These are phyloP conservation scores for Drechslera avenae DNA, from an alignment of 2,329 filamentous ascomycete genomes.

Conservation along the genomic window DNA sequence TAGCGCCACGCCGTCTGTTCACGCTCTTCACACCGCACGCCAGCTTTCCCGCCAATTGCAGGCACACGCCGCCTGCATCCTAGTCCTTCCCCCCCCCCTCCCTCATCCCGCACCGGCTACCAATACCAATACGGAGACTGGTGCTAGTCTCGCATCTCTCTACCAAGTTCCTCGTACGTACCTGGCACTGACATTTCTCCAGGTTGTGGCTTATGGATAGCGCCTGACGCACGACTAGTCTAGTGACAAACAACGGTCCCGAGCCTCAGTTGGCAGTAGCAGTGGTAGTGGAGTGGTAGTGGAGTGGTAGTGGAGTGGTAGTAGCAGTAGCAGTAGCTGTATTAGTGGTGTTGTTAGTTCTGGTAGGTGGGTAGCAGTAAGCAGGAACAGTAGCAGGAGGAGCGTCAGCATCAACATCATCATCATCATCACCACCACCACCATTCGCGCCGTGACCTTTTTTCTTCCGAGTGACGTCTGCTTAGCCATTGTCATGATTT, in stretches of 20 bases:
- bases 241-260: slow-evolving; percentile 18
- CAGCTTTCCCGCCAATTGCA: slow-evolving; percentile 16
- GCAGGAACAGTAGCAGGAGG: too few species aligned
- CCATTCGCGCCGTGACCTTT: too few species aligned
- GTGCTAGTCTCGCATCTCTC: too few species aligned
- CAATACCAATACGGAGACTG: slow-evolving; percentile 14
- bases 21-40: slow-evolving; percentile 12
- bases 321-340: too few species aligned
- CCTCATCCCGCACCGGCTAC: slow-evolving; percentile 13
- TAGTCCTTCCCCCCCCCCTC: too few species aligned
- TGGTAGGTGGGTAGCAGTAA: too few species aligned
- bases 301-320: too few species aligned
- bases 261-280: slow-evolving; percentile 4
- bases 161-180: too few species aligned
- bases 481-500: slow-evolving; percentile 26
- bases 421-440: too few species aligned
- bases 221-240: slow-evolving; percentile 27
- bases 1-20: slow-evolving; percentile 4
- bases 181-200: slow-evolving; percentile 7
- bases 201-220: slow-evolving; percentile 32
- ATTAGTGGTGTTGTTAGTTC: too few species aligned
- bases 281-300: too few species aligned
- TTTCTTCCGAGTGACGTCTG: slow-evolving; percentile 5
- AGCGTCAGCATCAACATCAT: background rate
- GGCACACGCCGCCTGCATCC: background rate